These are phyloP conservation scores for Flaveria ramosissima DNA, from an alignment of 129 eudicot genomes.

Conservation along the genomic window DNA sequence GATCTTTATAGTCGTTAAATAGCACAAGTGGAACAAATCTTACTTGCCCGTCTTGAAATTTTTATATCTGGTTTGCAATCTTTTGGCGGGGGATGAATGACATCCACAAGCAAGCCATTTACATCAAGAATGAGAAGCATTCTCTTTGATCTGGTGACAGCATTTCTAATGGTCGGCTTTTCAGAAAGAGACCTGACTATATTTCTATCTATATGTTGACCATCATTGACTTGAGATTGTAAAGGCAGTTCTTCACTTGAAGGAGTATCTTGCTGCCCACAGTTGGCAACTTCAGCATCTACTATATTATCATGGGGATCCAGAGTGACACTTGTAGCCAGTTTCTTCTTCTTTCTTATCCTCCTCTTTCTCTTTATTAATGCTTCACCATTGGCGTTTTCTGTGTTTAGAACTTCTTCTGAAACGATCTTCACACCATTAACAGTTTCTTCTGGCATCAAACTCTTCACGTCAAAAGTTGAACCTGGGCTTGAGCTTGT, in stretches of 20 bases:
- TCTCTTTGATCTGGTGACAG: conserved; percentile 35
- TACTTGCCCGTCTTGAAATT: conserved; percentile 72
- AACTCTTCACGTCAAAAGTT: conserved; percentile 8
- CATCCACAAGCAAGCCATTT: conserved; percentile 83
- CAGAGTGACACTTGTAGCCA: background rate
- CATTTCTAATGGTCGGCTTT: conserved; percentile 26
- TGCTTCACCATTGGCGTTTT: conserved; percentile 22
- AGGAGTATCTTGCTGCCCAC: background rate
- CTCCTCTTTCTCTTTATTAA: conserved; percentile 28
- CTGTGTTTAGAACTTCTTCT: conserved; percentile 12
- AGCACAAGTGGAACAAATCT: conserved; percentile 35
- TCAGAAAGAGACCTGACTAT: conserved; percentile 18
- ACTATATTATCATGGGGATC: background rate
- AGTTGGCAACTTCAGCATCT: conserved; percentile 8
- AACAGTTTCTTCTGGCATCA: conserved; percentile 25
- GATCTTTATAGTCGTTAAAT: conserved; percentile 2
- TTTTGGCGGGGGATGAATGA: conserved; percentile 72
- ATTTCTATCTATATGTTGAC: conserved; percentile 6
- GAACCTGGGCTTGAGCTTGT: conserved; percentile 9
- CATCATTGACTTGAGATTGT: background rate
- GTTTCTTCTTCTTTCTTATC: conserved; percentile 15
- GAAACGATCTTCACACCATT: conserved; percentile 12
- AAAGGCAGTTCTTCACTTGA: background rate
- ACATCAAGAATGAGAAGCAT: conserved; percentile 86
- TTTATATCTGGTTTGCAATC: conserved; percentile 53